These are phyloP conservation scores for Tolypocladium tropicale DNA, from an alignment of 2,329 filamentous ascomycete genomes.

Conservation along the genomic window DNA sequence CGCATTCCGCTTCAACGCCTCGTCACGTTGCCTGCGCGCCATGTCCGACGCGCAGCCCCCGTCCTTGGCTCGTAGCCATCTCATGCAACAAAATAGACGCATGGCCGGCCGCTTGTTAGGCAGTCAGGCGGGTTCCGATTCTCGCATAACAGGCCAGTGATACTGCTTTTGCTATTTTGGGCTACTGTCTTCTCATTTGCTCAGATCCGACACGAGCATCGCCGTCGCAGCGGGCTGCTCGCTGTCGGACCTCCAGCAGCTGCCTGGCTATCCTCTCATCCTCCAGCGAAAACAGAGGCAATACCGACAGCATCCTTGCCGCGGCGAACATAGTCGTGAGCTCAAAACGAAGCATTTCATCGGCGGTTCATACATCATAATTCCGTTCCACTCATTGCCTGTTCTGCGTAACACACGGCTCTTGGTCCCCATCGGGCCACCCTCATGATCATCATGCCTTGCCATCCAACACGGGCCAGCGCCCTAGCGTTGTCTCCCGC, in stretches of 20 bases:
- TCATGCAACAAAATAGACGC: neutral
- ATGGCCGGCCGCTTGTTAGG: neutral
- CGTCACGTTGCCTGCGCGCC: constrained; percentile 1
- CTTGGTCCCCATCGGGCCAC: neutral
- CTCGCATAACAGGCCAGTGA: neutral
- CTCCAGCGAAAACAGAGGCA: neutral
- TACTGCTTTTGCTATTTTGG: neutral
- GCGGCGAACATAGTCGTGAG: neutral
- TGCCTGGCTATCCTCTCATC: neutral
- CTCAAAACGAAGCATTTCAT: neutral
- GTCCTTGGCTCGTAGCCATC: neutral
- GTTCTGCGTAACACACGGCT: neutral
- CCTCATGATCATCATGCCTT: neutral
- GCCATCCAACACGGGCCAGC: neutral
- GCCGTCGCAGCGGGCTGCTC: neutral
- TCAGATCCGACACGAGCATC: neutral
- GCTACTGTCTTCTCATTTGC: neutral
- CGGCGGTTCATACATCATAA: neutral
- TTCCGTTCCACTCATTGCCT: neutral
- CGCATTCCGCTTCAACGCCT: neutral
- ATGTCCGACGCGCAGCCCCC: neutral
- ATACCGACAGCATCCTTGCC: neutral
- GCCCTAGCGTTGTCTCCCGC: neutral
- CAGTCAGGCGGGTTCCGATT: neutral
- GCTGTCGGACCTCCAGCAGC: neutral